Conservation (phyloP, 805 yeast species). For the Dipodascus albidus region DNA sequence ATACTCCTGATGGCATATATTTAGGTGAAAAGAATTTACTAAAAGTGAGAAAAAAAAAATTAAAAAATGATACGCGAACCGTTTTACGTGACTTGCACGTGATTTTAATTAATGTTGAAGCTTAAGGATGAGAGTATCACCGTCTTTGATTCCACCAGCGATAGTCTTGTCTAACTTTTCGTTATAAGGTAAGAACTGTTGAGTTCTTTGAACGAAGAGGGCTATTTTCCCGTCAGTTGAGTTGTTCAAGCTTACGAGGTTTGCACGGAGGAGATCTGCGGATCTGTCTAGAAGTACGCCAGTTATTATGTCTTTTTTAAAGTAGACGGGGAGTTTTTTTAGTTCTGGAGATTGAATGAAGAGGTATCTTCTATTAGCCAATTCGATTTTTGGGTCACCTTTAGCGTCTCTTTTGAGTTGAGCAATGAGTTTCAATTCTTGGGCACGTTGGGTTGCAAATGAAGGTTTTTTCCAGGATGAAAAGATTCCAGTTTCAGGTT, state of each 20-base stretch:
- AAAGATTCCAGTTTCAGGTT: not conserved
- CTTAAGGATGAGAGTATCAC: not conserved
- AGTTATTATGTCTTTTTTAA: conserved; percentile 10
- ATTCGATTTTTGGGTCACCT: conserved; percentile 27
- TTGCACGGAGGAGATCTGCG: not conserved
- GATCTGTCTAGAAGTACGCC: conserved; percentile 20
- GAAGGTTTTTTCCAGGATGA: conserved; percentile 2
- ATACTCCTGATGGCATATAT: not conserved
- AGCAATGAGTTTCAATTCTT: conserved; percentile 6
- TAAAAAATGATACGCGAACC: not conserved
- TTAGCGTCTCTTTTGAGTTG: conserved; percentile 24
- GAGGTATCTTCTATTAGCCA: conserved; percentile 25
- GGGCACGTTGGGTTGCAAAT: conserved; percentile 2
- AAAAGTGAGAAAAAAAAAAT: not conserved
- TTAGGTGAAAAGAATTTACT: not conserved
- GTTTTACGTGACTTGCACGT: not conserved
- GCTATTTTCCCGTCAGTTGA: not conserved
- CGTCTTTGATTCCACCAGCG: not conserved
- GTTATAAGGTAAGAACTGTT: not conserved
- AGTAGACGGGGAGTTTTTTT: conserved; percentile 18
- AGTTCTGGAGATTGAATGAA: conserved; percentile 16
- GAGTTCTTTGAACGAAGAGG: not conserved
- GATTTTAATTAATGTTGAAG: not conserved
- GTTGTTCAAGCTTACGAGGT: not conserved
- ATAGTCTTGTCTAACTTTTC: not conserved